Base-by-base conservation (phyloP, 2,329 filamentous ascomycete genomes). In the Colletotrichum spinosum region DNA sequence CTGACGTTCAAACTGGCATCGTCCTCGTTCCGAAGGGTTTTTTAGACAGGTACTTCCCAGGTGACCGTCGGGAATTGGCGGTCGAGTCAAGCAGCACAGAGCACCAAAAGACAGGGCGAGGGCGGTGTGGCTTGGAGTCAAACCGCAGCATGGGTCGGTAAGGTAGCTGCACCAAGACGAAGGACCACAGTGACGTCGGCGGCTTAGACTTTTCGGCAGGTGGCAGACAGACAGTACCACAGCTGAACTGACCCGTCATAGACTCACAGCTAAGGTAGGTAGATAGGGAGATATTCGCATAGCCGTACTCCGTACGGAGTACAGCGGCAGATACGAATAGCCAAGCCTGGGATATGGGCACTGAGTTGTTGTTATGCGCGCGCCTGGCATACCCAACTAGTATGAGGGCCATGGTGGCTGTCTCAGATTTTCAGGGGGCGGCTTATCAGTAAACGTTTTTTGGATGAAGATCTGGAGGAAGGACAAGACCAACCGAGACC, bases 141-240 rank as follows among this genome's bases (percentile, higher is more conserved):
- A 56, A 62, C 44, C 42, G 56, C 46, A 62, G 56, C 44, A 25
- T 25, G 4, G 25, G 25, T 25, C 25, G 25, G 25, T 25, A 25
- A 25, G 25, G 25, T 25, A 25, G 25, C 25, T 25, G 25, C 25
- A 62, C 52, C 46, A 48, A 55, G 8, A 11, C 33, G 17, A 3
- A 33, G 57, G 46, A 10, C 58, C 58, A 53, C 45, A 56, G 52
- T 65, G 62, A 65, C 62, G 62, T 65, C 58, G 62, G 45, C 39
- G 62, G 58, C 62, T 65, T 65, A 58, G 41, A 39, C 41, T 12
- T 44, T 53, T 57, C 35, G 45, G 57, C 34, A 62, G 52, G 39
- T 51, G 58, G 46, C 48, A 62, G 41, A 41, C 17, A 46, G 38
- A 35, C 48, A 38, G 41, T 48, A 53, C 42, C 35, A 51, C 39